Base-by-base conservation (phyloP, 257 asterid species). In the Nicotiana noctiflora region DNA sequence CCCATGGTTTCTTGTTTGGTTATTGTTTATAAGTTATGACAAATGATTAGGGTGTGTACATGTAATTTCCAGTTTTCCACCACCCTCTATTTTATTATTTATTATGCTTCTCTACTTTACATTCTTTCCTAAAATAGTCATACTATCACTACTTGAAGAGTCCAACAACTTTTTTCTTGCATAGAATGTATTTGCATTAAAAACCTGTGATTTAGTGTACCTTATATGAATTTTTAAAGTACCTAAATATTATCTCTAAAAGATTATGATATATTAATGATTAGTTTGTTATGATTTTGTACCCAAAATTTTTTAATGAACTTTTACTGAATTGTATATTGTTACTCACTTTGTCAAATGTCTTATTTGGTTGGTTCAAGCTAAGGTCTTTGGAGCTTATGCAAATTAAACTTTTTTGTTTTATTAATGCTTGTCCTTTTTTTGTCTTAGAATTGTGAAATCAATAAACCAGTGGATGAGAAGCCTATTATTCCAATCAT, bases 401-500 rank as follows among this genome's bases (percentile, higher is more conserved):
- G 44, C 56, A 40, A 68, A 40, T 18, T 68, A 40, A 68, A 40
- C 32, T 68, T 40, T n/a, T 68, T 68, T 2, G 34, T 62, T 65
- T 40, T 67, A 57, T 23, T 70, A 5, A 66, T 17, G n/a, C 44
- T 46, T 74, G 80, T 70, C 40, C 2, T 80, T 68, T 49, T 80
- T 52, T 85, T 76, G 79, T 74, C 65, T 6, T 75, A 95, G 99
- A 95, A 79, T 88, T 92, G 93, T 83, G 97, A 91, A 85, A 68
- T 83, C 86, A 70, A 84, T 18, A 88, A 89, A 67, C 86, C 98
- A 12, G 62, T 86, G 87, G 90, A 91, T 89, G 97, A 94, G 49
- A 92, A 84, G 84, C 98, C 97, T 80, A 64, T 53, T 86, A 89
- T 91, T 75, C 97, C 99, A 40, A 83, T 95, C 72, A 79, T 93